These are phyloP conservation scores for Neurospora sp. DNA, from an alignment of 495 filamentous ascomycete species.

Conservation along the genomic window DNA sequence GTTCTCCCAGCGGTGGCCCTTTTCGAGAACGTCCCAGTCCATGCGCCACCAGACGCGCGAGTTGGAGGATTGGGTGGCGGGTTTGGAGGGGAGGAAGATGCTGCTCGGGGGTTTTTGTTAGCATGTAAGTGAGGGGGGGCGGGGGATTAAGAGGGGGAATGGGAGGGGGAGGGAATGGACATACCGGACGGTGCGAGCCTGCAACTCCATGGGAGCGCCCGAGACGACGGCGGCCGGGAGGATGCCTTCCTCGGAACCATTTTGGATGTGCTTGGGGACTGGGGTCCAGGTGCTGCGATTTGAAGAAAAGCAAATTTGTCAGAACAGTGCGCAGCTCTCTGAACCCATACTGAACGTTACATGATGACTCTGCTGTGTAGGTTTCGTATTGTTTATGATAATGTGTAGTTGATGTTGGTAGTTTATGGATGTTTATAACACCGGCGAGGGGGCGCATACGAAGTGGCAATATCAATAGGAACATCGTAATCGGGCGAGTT, in stretches of 20 bases:
- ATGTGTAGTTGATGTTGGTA: not conserved
- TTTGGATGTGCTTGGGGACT: constrained; percentile 76
- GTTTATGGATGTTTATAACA: not conserved
- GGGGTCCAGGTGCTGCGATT: constrained; percentile 68
- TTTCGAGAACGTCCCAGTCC: constrained; percentile 91
- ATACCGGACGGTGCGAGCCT: constrained; percentile 85
- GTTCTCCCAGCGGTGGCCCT: constrained; percentile 94
- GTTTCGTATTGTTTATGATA: not conserved
- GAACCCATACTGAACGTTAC: not conserved
- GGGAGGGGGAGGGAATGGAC: not conserved
- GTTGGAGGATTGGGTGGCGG: constrained; percentile 86
- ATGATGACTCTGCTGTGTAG: not conserved
- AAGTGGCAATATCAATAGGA: constrained; percentile 68
- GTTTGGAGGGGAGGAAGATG: constrained; percentile 82
- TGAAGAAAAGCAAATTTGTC: not conserved
- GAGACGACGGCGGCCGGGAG: constrained; percentile 79
- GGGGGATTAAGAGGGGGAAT: not conserved
- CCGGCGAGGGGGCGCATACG: constrained; percentile 44
- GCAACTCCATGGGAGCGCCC: constrained; percentile 84
- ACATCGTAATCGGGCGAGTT: constrained; percentile 75
- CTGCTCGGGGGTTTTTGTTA: constrained; percentile 34
- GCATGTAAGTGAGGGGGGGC: not conserved
- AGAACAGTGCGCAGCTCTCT: not conserved
- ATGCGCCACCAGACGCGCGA: constrained; percentile 86
- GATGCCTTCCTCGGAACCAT: constrained; percentile 73